Evolutionary conservation across 2,329 filamentous ascomycete genomes (phyloP).

Genomic region (Aspergillus sp.): DNA sequence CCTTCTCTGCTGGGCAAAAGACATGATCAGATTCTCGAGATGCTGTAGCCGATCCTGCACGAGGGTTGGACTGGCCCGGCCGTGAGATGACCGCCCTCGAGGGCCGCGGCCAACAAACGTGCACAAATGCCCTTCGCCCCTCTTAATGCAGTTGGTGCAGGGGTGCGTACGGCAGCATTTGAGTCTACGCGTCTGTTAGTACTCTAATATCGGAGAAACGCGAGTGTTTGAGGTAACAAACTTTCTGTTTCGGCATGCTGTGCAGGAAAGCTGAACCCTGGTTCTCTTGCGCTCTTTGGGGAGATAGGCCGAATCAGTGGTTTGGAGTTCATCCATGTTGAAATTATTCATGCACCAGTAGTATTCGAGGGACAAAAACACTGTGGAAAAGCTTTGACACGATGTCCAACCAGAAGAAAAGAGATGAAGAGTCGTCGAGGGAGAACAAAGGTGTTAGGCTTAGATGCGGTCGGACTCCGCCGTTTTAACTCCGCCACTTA

Average conservation of each 20-base stretch:
- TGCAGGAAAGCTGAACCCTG: constrained; percentile 45
- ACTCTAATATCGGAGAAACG: not conserved
- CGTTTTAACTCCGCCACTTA: not conserved
- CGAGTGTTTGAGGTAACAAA: constrained; percentile 23
- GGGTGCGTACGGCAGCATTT: constrained; percentile 44
- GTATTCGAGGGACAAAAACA: not conserved
- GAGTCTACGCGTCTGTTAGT: constrained; percentile 25
- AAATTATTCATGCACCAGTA: not conserved
- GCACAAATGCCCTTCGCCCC: constrained; percentile 37
- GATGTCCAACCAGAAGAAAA: not conserved
- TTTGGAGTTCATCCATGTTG: constrained; percentile 8
- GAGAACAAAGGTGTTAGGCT: not conserved
- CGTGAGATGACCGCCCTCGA: constrained; percentile 33
- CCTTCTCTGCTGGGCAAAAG: constrained; percentile 36
- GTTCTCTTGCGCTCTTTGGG: constrained; percentile 36
- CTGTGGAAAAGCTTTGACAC: not conserved
- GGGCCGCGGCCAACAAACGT: constrained; percentile 43
- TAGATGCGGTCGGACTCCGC: not conserved
- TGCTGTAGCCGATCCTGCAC: constrained; percentile 43
- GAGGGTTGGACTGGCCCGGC: constrained; percentile 32
- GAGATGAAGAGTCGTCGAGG: not conserved
- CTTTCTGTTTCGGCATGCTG: constrained; percentile 43
- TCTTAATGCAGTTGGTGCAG: constrained; percentile 40
- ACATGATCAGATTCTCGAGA: constrained; percentile 42
- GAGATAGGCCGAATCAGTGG: not conserved